These are phyloP conservation scores for Neofusicoccum parvum DNA, from an alignment of 2,329 filamentous ascomycete species.

Conservation along the genomic window DNA sequence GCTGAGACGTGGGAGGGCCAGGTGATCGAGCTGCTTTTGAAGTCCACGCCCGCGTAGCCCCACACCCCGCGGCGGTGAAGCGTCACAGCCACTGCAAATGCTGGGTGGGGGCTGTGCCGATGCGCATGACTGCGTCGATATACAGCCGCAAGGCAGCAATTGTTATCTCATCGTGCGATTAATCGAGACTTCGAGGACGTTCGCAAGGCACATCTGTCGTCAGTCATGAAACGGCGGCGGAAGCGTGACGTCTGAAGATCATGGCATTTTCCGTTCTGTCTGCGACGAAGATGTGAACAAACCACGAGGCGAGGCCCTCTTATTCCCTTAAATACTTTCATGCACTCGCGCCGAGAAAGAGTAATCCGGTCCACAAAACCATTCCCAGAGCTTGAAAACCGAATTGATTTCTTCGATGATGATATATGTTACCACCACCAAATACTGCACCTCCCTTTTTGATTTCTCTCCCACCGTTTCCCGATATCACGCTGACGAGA, in stretches of 20 bases:
- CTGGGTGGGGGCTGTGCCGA: no score
- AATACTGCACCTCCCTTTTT: constrained; percentile 7
- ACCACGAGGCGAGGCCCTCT: constrained; percentile 3
- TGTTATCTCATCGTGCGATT: no score
- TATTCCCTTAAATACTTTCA: background rate
- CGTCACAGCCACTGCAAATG: no score
- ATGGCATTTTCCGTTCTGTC: constrained; percentile 22
- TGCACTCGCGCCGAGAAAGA: constrained; percentile 2
- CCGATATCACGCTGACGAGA: constrained; percentile 14
- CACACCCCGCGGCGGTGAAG: no score
- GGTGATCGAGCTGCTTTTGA: no score
- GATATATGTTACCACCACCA: constrained; percentile 10
- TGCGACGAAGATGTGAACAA: constrained; percentile 10
- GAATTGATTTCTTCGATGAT: constrained; percentile 8
- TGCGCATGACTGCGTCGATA: no score
- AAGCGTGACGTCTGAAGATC: constrained; percentile 13
- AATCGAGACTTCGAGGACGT: background rate
- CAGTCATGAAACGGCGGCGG: background rate
- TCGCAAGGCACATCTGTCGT: background rate
- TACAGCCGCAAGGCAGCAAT: no score
- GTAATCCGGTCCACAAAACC: constrained; percentile 14
- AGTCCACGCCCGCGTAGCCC: no score
- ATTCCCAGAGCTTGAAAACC: constrained; percentile 18
- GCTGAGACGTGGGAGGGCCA: no score
- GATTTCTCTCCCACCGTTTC: constrained; percentile 6